Evolutionary conservation across 257 asterid genomes (phyloP).

Genomic region (Fraxinus excelsior): DNA sequence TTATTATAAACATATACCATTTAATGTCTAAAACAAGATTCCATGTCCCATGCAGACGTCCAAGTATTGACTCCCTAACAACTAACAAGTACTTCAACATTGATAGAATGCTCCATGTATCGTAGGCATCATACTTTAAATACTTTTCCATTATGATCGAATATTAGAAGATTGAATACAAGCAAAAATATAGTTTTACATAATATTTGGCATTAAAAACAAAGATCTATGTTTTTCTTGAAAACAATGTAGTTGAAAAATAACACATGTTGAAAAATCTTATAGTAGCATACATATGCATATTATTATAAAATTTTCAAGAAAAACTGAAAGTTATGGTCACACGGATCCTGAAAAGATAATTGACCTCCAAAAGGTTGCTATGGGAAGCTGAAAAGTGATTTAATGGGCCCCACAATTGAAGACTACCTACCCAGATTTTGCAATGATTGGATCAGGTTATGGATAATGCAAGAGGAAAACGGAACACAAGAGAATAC

Average conservation of each 20-base stretch:
- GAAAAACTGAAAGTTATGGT: not conserved
- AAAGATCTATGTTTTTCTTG: too few relatives aligned
- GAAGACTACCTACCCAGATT: conserved; percentile 37
- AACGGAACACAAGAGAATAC: conserved; percentile 22
- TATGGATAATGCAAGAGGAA: conserved; percentile 37
- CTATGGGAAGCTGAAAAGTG: conserved; percentile 23
- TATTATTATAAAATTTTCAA: not conserved
- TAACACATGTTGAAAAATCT: not conserved
- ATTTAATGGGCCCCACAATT: conserved; percentile 26
- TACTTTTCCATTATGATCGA: too few relatives aligned
- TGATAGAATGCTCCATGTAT: not conserved
- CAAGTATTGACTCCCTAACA: not conserved
- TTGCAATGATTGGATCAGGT: conserved; percentile 29
- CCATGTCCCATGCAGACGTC: not conserved
- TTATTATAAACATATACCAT: not conserved
- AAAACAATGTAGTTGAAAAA: not conserved
- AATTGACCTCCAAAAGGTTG: conserved; percentile 15
- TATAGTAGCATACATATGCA: not conserved
- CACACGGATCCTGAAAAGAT: conserved; percentile 16
- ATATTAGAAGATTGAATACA: not conserved
- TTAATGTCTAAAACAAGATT: not conserved
- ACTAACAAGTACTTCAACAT: not conserved
- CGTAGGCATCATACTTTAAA: not conserved
- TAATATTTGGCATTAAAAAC: not conserved
- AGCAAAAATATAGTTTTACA: not conserved